Base-by-base conservation (phyloP, 768 basidiomycete genomes). In the Calocera viscosa region DNA sequence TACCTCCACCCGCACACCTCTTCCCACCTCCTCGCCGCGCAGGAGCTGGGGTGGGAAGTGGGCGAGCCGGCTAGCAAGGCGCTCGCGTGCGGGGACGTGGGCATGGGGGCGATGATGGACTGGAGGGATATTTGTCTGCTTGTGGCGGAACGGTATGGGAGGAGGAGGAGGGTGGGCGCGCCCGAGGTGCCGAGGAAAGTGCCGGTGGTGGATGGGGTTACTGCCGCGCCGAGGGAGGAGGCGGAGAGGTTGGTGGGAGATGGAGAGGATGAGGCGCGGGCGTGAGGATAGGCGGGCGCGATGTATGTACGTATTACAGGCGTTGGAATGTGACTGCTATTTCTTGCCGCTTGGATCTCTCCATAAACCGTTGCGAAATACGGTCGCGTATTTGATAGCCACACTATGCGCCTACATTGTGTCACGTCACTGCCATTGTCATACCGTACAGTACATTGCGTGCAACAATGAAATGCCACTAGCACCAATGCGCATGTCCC, bases 41-140 rank as follows among this genome's bases (percentile, higher is more conserved):
- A 80, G 30, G 89, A 94, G 0, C 81, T 97, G 11, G 81, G 83
- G 14, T 99, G 98, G 73, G 77, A 83, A 26, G 82, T 98, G 17
- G 80, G 89, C 5, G 94, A 94, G 0, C 95, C 95, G 0, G 88
- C 94, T 28, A 89, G 89, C 0, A 97, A 97, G 74, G 78, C 72
- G 19, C 81, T 98, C 1, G 94, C 95, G 14, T 97, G 95, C 72
- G 94, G 94, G 1, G 95, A 97, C 73, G 76, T 91, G 94, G 93
- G 94, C 5, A 70, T 90, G 0, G 95, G 95, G 14, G 95, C 94
- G 1, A 98, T 98, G 95, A 88, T 89, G 1, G 94, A 97, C 72
- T 98, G 95, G 95, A 81, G 78, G 53, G 93, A 97, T 63, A 90
- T 98, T 35, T 77, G 80, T 17, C 47, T 72, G 33, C 72, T 76